These are phyloP conservation scores for Gliomastix tumulicola DNA, from an alignment of 2,329 filamentous ascomycete species.

Conservation along the genomic window DNA sequence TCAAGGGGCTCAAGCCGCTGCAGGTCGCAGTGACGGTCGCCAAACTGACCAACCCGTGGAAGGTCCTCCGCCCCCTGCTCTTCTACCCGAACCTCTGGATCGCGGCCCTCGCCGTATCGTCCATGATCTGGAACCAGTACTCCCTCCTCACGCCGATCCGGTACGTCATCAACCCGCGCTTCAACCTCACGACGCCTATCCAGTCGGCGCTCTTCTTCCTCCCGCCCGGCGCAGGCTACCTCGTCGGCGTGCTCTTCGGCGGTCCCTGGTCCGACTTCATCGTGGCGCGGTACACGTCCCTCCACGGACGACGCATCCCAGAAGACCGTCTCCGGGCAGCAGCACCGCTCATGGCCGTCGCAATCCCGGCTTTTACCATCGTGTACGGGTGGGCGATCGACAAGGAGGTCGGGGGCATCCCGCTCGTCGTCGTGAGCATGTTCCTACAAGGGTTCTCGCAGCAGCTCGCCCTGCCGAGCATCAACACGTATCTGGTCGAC, in stretches of 20 bases:
- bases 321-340: slow-evolving; percentile 58
- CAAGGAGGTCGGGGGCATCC: slow-evolving; percentile 35
- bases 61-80: slow-evolving; percentile 6
- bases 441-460: slow-evolving; percentile 65
- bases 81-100: slow-evolving; percentile 58
- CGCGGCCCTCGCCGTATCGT: slow-evolving; percentile 47
- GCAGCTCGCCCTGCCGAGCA: slow-evolving; percentile 61
- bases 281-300: slow-evolving; percentile 38
- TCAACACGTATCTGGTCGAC: slow-evolving; percentile 70
- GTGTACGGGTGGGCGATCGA: slow-evolving; percentile 44
- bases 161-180: slow-evolving; percentile 65
- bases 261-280: slow-evolving; percentile 60
- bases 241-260: slow-evolving; percentile 59
- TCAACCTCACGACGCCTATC: slow-evolving; percentile 56
- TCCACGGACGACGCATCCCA: slow-evolving; percentile 49
- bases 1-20: background rate
- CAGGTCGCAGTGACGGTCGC: slow-evolving; percentile 1
- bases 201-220: slow-evolving; percentile 65
- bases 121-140: slow-evolving; percentile 68
- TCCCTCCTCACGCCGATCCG: slow-evolving; percentile 60
- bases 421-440: slow-evolving; percentile 59
- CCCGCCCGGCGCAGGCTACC: slow-evolving; percentile 60
- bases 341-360: slow-evolving; percentile 42
- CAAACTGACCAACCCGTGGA: slow-evolving; percentile 6
- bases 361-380: slow-evolving; percentile 52